Base-by-base conservation (phyloP, 148 eudicot genomes). In the Diospyros lotus region DNA sequence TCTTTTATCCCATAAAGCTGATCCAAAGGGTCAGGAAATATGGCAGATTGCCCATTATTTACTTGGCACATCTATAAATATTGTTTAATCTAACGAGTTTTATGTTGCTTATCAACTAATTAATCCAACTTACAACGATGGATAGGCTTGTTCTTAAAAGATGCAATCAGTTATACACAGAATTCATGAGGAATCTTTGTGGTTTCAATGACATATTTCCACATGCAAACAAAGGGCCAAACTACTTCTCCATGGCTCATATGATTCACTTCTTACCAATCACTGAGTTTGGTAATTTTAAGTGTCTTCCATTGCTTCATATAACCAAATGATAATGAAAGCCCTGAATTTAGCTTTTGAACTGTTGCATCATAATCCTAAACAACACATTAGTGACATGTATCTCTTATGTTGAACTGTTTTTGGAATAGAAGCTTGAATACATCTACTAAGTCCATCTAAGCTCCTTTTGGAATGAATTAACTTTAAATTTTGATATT, bases 271-370 rank as follows among this genome's bases (percentile, higher is more conserved):
- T 38, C 50, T 13, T 14, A 43, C 68, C 68, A 64, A 42, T 64
- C 13, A 15, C n/a, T 40, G 67, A 12, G 17, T 42, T n/a, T 62
- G 1, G 10, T 8, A 64, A 42, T 88, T 86, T 7, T 91, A 88
- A 4, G 73, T 79, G 62, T 82, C 80, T 4, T 87, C 90, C 80
- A 28, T 28, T 28, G 28, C 28, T 28, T 28, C 28, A 28, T 28
- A 28, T 28, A 28, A 28, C 28, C 28, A 28, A 28, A 28, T 28
- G 28, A 28, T 28, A 28, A 28, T 28, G 28, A 28, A 28, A 28
- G 28, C 28, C 28, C 28, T 28, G 28, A 28, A 28, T 28, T 28
- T 28, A 28, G 28, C 28, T 28, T 28, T 28, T 28, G 28, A 28
- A 28, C 28, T 28, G 28, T 28, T 28, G 28, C 28, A 28, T 28